Percentiles rank a stretch among this genome's conserved stretches.
These are phyloP conservation scores for Skeletonema marinoi DNA, from an alignment of 108 stramenopile species.

Conservation along the genomic window DNA sequence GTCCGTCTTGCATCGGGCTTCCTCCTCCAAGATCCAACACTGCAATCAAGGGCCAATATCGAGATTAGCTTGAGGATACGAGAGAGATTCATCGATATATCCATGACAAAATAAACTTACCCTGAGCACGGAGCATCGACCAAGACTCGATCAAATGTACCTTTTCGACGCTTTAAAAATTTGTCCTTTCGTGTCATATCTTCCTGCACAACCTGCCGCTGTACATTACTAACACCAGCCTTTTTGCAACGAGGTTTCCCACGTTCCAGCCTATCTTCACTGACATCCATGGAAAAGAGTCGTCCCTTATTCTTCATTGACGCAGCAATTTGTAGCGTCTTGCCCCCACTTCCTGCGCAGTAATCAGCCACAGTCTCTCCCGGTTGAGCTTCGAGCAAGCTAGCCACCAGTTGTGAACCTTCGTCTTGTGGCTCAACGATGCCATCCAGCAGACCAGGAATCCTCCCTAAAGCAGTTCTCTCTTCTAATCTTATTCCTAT, in stretches of 20 bases:
- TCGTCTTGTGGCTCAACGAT: conserved; percentile 35
- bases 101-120: conserved; percentile 4
- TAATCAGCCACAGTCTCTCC: conserved; percentile 28
- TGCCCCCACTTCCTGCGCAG: conserved; percentile 35
- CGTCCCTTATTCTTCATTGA: conserved; percentile 7
- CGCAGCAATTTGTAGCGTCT: conserved; percentile 17
- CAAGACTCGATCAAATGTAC: conserved; percentile 21
- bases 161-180: neutral
- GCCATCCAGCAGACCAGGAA: conserved; percentile 11
- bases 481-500: conserved; percentile 6
- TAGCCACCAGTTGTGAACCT: conserved; percentile 25
- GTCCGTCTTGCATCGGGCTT: conserved; percentile 12
- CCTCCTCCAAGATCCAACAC: conserved; percentile 4
- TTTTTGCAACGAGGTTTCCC: conserved; percentile 12
- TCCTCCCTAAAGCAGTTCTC: conserved; percentile 3
- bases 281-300: conserved; percentile 23
- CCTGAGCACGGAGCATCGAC: conserved; percentile 34
- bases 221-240: conserved; percentile 10
- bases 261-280: conserved; percentile 10
- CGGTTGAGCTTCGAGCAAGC: conserved; percentile 2
- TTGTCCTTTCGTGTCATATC: neutral
- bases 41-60: neutral
- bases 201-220: neutral
- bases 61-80: neutral
- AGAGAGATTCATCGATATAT: neutral